Evolutionary conservation across 2,329 filamentous ascomycete species (phyloP), one percentile per base, ranked within the genome.

Genomic region (Hypomyces rosellus): DNA sequence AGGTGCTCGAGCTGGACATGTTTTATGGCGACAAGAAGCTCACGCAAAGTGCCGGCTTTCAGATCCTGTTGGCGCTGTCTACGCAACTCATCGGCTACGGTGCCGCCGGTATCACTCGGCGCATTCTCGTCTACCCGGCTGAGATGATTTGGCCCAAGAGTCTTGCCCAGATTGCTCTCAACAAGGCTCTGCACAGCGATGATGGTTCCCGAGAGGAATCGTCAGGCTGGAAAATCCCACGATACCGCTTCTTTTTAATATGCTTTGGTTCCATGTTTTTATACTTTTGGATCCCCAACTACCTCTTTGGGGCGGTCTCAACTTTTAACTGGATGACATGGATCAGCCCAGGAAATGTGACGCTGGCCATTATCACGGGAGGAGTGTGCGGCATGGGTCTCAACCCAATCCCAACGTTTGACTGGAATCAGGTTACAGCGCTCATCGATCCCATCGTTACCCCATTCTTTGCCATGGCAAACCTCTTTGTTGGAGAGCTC

Each of bases 21-120:
- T 78, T 71, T 55, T 77, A 74, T 54, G 70, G 74, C 49, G 73
- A 76, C 50, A 59, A 62, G 2, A 48, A 57, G 0, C 52, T 65
- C 1, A 55, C 61, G 1, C 57, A 63, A 11, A 64, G 55, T 13
- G 70, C 75, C 25, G 59, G 62, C 1, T 80, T 76, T 61, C 73
- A 77, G 54, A 66, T 76, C 2, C 55, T 72, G 3, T 67, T 76
- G 9, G 66, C 69, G 0, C 57, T 79, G 1, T 69, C 69, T 0
- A 77, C 75, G 0, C 74, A 78, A 52, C 69, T 77, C 37, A 70
- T 79, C 15, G 76, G 76, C 3, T 78, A 77, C 46, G 75, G 75
- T 4, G 66, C 77, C 41, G 75, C 76, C 1, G 76, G 77, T 1
- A 48, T 76, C 3, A 63, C 62, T 5, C 69, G 74, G 9, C 63